Base-by-base conservation (phyloP, 2,329 filamentous ascomycete genomes). In the Phoma sp. region DNA sequence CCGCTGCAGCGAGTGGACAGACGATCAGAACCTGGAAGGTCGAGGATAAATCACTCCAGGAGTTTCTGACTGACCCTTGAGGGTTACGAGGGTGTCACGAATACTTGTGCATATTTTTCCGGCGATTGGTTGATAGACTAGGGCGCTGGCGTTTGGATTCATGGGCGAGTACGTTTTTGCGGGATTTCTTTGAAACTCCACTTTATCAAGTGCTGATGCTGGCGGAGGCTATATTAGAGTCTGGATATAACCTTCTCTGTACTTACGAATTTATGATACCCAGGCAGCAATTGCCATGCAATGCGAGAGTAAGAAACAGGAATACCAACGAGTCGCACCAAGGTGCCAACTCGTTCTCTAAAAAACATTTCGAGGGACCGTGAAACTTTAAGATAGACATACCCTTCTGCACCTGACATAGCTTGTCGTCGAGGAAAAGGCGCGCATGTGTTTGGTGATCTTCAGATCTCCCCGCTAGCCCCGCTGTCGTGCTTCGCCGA, bases 51-150 rank as follows among this genome's bases (percentile, higher is more conserved):
- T 40, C 47, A 1, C 24, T 62, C 21, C 56, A 62, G 19, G 56
- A 62, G 25, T 62, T 60, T 27, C 27, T 57, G 22, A 46, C 48
- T 33, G 57, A 57, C 13, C 36, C 49, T 17, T 59, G 48, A 58
- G 13, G n/a, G 35, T 17, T 41, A 39, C 8, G 8, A 29, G 17
- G 13, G 8, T 45, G 2, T 4, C 2, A 27, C 12, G 19, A 44
- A 5, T 19, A 36, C n/a, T 35, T n/a, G 2, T 43, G 13, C 29
- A 32, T 21, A 8, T 31, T 21, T 7, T 17, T 43, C 9, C 32
- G 9, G 25, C 40, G 2, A 13, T 32, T 22, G 8, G 15, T 8
- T 2, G 19, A 43, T 46, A 39, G 41, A 51, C 10, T 5, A 38
- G 6, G 38, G 38, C 43, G 43, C 40, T 41, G 46, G 46, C 36